Evolutionary conservation across 2,329 filamentous ascomycete genomes (phyloP).

Genomic region (Sclerotinia borealis): DNA sequence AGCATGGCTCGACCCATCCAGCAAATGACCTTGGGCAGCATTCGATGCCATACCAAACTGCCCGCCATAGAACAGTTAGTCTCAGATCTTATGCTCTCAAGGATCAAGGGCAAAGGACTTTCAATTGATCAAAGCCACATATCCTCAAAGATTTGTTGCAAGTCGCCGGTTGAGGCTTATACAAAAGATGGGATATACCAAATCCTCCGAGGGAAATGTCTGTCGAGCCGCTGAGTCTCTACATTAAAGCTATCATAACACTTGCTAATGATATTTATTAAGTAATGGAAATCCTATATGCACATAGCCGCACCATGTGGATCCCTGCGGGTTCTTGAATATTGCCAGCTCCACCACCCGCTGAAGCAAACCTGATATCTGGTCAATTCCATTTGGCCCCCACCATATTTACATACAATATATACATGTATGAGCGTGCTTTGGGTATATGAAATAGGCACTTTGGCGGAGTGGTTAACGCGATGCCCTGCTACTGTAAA

Average conservation of each 20-base stretch:
- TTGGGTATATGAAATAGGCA: not conserved
- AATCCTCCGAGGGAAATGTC: not conserved
- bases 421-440: fast-evolving
- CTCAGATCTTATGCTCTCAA: not conserved
- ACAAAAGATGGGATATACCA: not conserved
- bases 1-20: not conserved
- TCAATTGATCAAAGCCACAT: slow-evolving; percentile 5
- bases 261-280: not conserved
- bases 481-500: slow-evolving; percentile 5
- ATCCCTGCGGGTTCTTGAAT: slow-evolving; percentile 1
- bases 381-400: not conserved
- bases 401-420: not conserved
- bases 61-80: no score
- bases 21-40: not conserved
- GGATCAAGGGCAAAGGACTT: not conserved
- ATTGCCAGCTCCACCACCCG: not conserved
- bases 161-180: not conserved
- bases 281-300: not conserved
- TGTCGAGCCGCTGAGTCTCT: not conserved
- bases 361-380: not conserved
- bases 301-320: not conserved
- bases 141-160: not conserved
- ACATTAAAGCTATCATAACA: not conserved
- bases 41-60: not conserved
- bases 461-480: slow-evolving; percentile 13